Percentiles rank a stretch among this genome's conserved stretches.
phyloP scores from a whole-genome alignment of 139 green algal species.

The Spirogloea muscicola region DNA sequence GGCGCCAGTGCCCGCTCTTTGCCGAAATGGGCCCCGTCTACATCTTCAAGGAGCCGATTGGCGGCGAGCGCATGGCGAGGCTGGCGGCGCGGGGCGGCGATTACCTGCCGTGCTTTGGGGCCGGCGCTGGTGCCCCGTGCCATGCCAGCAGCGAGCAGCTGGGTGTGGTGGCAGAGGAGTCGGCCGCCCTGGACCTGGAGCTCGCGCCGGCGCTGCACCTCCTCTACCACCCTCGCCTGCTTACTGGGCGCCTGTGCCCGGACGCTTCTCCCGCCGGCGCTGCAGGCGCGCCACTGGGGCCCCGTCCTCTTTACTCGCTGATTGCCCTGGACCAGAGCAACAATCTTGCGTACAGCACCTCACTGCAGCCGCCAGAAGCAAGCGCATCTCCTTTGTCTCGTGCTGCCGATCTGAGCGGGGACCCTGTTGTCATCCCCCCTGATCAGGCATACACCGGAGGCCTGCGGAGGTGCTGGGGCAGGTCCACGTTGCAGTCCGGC shows the following conservation, averaged over 20 bases:
- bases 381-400: no score
- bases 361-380: no score
- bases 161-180: constrained; percentile 16
- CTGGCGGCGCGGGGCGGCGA: constrained; percentile 24
- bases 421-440: no score
- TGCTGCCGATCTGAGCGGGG: no score
- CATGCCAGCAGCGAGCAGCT: neutral
- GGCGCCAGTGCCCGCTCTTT: constrained; percentile 51
- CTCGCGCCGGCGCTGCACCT: constrained; percentile 29
- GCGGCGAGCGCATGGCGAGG: constrained; percentile 28
- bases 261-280: constrained; percentile 26
- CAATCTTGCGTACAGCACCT: no score
- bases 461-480: constrained; percentile 41
- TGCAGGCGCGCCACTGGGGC: constrained; percentile 1
- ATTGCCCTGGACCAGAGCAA: no score
- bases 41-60: constrained; percentile 54
- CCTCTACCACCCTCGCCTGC: constrained; percentile 43
- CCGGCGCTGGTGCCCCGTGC: constrained; percentile 3
- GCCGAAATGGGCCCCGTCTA: constrained; percentile 52
- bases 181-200: constrained; percentile 22
- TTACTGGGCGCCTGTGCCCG: constrained; percentile 20
- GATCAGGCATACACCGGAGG: constrained; percentile 23
- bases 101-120: constrained; percentile 19
- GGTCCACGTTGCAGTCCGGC: constrained; percentile 27
- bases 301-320: no score